A percentile compares a stretch with the other conserved stretches of the same genome.
Conservation (phyloP, 2,329 filamentous ascomycete species). For the Paraphaeosphaeria sporulosa region DNA sequence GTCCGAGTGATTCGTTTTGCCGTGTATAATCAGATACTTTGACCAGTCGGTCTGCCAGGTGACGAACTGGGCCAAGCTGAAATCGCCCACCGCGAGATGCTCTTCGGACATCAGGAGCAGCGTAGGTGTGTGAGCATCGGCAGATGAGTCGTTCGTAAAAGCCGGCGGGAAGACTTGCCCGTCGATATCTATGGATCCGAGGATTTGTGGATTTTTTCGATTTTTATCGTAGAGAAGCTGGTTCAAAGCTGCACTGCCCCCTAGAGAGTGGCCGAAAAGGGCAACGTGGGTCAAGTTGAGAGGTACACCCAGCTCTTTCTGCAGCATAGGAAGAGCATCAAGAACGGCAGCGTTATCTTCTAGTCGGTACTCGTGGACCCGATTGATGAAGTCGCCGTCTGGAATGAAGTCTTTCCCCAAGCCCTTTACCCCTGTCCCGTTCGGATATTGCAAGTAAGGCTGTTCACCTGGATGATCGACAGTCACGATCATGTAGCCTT, state of each 20-base stretch:
- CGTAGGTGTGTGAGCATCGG: slow-evolving; percentile 10
- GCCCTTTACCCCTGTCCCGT: slow-evolving; percentile 17
- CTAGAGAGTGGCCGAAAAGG: slow-evolving; percentile 25
- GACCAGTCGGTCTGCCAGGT: slow-evolving; percentile 15
- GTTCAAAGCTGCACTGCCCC: slow-evolving; percentile 19
- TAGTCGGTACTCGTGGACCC: slow-evolving; percentile 13
- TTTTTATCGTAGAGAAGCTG: slow-evolving; percentile 17
- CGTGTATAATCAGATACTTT: slow-evolving; percentile 17
- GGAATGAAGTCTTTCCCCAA: slow-evolving; percentile 13
- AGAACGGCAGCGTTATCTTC: slow-evolving; percentile 20
- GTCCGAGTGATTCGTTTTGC: slow-evolving; percentile 20
- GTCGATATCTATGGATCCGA: slow-evolving; percentile 20
- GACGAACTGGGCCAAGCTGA: slow-evolving; percentile 16
- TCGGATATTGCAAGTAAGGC: slow-evolving; percentile 23
- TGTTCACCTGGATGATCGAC: slow-evolving; percentile 28
- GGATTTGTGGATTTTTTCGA: slow-evolving; percentile 1
- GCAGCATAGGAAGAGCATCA: slow-evolving; percentile 12
- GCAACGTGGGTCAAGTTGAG: slow-evolving; percentile 26
- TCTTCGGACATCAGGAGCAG: slow-evolving; percentile 10
- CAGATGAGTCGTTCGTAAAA: slow-evolving; percentile 7
- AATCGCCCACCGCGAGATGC: slow-evolving; percentile 10
- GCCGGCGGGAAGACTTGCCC: slow-evolving; percentile 13
- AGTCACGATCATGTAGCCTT: slow-evolving; percentile 22
- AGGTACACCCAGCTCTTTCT: slow-evolving; percentile 5
- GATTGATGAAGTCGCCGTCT: background rate